Percentiles rank a stretch among this genome's conserved stretches.
phyloP scores from a whole-genome alignment of 2,329 filamentous ascomycete genomes.

The Clonostachys chloroleuca region DNA sequence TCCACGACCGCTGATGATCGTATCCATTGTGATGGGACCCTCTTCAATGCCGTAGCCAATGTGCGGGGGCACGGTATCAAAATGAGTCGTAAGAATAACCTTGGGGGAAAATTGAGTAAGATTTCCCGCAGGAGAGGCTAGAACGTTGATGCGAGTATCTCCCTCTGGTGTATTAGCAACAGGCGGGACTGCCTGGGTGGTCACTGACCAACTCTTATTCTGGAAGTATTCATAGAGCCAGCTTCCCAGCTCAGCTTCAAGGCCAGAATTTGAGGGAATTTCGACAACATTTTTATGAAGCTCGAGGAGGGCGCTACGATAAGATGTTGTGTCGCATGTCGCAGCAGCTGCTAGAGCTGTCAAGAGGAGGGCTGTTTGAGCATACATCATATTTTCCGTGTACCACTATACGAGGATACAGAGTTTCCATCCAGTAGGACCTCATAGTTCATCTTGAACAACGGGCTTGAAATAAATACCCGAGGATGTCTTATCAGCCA shows the following conservation, averaged over 20 bases:
- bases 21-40: constrained; percentile 20
- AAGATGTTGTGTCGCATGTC: constrained; percentile 16
- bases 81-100: constrained; percentile 53
- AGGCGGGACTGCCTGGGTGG: constrained; percentile 32
- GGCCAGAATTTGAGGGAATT: constrained; percentile 65
- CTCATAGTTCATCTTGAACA: too few species aligned
- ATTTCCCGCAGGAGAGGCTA: too few species aligned
- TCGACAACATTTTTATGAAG: constrained; percentile 72
- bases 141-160: constrained; percentile 10
- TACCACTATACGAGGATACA: too few species aligned
- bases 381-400: too few species aligned
- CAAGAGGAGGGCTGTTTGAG: too few species aligned
- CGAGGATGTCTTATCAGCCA: too few species aligned
- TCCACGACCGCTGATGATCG: constrained; percentile 53
- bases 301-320: constrained; percentile 53
- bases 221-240: constrained; percentile 67
- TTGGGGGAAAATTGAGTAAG: constrained; percentile 36
- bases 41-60: constrained; percentile 54
- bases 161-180: constrained; percentile 18
- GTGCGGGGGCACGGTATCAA: constrained; percentile 68
- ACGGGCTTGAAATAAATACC: too few species aligned
- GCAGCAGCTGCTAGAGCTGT: too few species aligned
- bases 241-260: constrained; percentile 63
- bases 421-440: too few species aligned
- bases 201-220: constrained; percentile 34